Conservation (phyloP, 2,329 filamentous ascomycete genomes). For the Neoarthrinium moseri region DNA sequence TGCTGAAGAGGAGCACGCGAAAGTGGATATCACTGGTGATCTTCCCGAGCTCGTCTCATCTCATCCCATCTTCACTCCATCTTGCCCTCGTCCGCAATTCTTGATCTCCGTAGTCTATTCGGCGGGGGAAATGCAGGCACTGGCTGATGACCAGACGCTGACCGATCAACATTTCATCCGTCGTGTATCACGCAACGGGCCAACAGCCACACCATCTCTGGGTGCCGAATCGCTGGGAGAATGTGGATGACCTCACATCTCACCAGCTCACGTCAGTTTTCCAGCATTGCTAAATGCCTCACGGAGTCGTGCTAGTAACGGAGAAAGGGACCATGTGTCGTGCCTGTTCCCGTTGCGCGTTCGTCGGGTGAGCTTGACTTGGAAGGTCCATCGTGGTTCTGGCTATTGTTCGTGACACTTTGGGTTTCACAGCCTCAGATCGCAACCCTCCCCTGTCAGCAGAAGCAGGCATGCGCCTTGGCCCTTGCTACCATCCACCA, state of each 20-base stretch:
- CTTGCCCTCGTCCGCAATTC: no score
- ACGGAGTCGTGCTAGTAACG: neutral
- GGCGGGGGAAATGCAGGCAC: no score
- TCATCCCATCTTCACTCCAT: neutral
- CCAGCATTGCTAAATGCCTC: no score
- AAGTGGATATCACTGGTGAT: neutral
- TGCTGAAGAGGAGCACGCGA: neutral
- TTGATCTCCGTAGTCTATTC: no score
- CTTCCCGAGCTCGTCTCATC: neutral
- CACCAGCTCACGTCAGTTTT: no score
- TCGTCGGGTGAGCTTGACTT: neutral
- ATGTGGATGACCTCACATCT: no score
- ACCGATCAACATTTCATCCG: no score
- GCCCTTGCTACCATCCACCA: conserved; percentile 1
- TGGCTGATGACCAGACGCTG: no score
- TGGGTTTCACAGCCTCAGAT: conserved; percentile 7
- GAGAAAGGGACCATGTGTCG: neutral
- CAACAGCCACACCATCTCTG: no score
- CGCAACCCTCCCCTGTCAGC: neutral
- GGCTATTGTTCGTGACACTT: conserved; percentile 4
- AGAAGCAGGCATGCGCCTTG: neutral
- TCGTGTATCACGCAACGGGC: no score
- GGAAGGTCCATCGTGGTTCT: neutral
- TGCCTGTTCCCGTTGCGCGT: neutral
- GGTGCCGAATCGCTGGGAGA: no score